Evolutionary conservation across 306 rosid genomes (phyloP).

Genomic region (Sindora glabra): DNA sequence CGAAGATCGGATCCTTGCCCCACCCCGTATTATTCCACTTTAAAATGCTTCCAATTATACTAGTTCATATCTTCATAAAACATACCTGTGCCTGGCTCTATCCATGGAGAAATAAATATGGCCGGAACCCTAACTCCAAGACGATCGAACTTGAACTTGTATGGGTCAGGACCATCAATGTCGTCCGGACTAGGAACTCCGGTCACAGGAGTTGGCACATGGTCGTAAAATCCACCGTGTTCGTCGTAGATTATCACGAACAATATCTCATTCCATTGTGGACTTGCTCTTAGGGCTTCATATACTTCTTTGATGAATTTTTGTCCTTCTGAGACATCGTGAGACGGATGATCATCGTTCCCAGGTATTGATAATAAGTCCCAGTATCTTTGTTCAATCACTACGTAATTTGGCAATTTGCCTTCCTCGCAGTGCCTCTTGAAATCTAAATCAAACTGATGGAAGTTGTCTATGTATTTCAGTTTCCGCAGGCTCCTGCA

Average conservation of each 20-base stretch:
- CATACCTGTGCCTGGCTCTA: slow-evolving; percentile 57
- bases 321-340: slow-evolving; percentile 69
- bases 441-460: slow-evolving; percentile 34
- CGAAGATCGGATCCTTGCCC: too few relatives aligned
- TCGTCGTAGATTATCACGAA: slow-evolving; percentile 62
- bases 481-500: slow-evolving; percentile 58
- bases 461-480: slow-evolving; percentile 47
- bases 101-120: slow-evolving; percentile 65
- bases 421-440: slow-evolving; percentile 66
- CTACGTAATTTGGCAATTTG: slow-evolving; percentile 66
- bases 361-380: slow-evolving; percentile 36
- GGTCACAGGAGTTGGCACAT: slow-evolving; percentile 47
- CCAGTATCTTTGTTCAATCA: slow-evolving; percentile 55
- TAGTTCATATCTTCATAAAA: background rate
- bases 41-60: too few relatives aligned
- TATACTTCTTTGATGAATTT: slow-evolving; percentile 51
- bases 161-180: slow-evolving; percentile 41
- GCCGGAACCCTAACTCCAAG: slow-evolving; percentile 71
- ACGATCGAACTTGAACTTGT: slow-evolving; percentile 46
- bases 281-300: slow-evolving; percentile 56
- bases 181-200: slow-evolving; percentile 67
- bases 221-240: slow-evolving; percentile 79
- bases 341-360: slow-evolving; percentile 82
- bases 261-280: slow-evolving; percentile 73
- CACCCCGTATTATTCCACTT: background rate